phyloP scores from a whole-genome alignment of 768 basidiomycete genomes.

The Suillus variegatus region DNA sequence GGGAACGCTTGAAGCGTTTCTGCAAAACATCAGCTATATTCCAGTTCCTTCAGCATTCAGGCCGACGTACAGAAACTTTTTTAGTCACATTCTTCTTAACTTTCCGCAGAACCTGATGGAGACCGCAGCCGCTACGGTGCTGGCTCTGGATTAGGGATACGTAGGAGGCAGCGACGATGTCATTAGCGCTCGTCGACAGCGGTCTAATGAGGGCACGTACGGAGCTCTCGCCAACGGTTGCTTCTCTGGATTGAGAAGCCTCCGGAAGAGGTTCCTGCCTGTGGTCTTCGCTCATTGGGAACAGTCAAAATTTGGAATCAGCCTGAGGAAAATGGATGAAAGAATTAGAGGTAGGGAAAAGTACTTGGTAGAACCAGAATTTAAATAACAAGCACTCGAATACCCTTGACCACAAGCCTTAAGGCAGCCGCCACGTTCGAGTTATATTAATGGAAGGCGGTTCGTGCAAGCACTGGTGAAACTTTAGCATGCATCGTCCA shows the following conservation, averaged over 20 bases:
- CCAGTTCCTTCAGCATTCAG: not conserved
- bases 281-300: not conserved
- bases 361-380: no score
- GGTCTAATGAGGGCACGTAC: not conserved
- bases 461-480: no score
- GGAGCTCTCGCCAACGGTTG: not conserved
- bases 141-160: not conserved
- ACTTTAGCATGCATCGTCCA: no score
- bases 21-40: not conserved
- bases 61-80: not conserved
- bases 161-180: not conserved
- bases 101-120: not conserved
- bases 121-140: not conserved
- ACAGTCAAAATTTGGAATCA: not conserved
- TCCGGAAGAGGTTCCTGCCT: not conserved
- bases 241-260: not conserved
- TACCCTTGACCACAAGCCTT: no score
- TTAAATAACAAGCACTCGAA: no score
- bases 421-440: no score
- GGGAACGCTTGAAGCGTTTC: not conserved
- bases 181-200: not conserved
- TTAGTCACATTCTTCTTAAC: not conserved
- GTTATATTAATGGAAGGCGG: no score
- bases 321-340: not conserved
- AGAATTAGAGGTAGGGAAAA: no score